These are phyloP conservation scores for Coffea eugenioides DNA, from an alignment of 257 asterid genomes.

Conservation along the genomic window DNA sequence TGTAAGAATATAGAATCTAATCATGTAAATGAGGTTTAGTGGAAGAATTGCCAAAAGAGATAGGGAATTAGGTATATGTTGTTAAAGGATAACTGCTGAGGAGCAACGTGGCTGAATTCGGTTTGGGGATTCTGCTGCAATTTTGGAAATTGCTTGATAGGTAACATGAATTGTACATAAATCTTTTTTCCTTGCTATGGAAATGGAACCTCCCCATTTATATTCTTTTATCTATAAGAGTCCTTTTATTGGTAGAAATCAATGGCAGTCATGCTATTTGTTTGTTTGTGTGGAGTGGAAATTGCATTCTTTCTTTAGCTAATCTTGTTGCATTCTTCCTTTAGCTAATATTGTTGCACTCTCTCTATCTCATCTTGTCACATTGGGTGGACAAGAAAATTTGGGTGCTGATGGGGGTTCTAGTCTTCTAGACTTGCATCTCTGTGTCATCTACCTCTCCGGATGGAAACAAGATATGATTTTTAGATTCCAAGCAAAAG, in stretches of 20 bases:
- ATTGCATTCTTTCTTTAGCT: background rate
- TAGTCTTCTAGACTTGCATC: background rate
- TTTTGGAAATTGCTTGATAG: conserved; percentile 16
- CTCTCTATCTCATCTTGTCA: background rate
- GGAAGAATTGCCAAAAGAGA: conserved; percentile 3
- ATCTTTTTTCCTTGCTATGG: background rate
- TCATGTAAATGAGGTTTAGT: conserved; percentile 53
- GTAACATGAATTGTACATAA: conserved; percentile 17
- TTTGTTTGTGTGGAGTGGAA: background rate
- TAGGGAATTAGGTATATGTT: conserved; percentile 14
- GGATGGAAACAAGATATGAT: background rate
- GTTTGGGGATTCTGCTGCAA: conserved; percentile 20
- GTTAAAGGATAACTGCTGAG: background rate
- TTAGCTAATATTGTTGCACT: too few relatives aligned
- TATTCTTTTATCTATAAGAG: background rate
- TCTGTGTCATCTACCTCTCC: background rate
- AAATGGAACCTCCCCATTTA: background rate
- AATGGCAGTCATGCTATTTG: background rate
- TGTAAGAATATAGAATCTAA: conserved; percentile 47
- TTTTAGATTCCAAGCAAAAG: background rate
- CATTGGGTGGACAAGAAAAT: background rate
- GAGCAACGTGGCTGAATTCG: conserved; percentile 7
- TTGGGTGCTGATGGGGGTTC: background rate
- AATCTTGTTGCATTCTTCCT: background rate
- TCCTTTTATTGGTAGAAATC: background rate